These are phyloP conservation scores for Pseudogymnoascus sp. DNA, from an alignment of 2,329 filamentous ascomycete species.

Conservation along the genomic window DNA sequence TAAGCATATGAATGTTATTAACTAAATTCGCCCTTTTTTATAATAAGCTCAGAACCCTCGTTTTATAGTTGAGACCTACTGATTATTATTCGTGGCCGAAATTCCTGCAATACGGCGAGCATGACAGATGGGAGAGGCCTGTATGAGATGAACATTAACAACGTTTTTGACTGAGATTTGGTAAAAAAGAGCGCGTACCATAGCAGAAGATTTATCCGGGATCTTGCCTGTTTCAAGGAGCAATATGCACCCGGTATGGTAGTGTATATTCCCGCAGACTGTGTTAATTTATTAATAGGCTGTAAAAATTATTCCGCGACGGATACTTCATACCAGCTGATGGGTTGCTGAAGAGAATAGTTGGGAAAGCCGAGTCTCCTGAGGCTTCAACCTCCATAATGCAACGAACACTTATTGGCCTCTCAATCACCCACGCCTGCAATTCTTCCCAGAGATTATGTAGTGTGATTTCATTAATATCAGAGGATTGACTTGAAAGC, in stretches of 20 bases:
- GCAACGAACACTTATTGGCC: constrained; percentile 8
- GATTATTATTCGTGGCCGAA: neutral
- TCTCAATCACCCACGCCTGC: constrained; percentile 8
- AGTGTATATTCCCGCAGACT: constrained; percentile 8
- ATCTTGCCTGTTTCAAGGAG: neutral
- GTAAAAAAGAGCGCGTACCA: neutral
- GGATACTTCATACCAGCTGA: constrained; percentile 2
- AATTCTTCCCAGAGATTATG: constrained; percentile 11
- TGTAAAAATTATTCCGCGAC: neutral
- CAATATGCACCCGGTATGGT: constrained; percentile 11
- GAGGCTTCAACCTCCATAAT: constrained; percentile 9
- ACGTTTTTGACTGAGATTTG: neutral
- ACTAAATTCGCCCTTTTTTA: neutral
- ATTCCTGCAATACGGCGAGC: neutral
- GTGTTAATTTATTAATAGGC: neutral
- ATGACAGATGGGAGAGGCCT: neutral
- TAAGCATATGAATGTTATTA: neutral
- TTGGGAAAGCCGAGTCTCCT: constrained; percentile 10
- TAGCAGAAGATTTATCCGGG: neutral
- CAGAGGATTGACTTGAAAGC: neutral
- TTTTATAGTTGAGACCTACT: neutral
- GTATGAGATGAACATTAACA: neutral
- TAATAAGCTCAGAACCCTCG: neutral
- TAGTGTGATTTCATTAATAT: neutral
- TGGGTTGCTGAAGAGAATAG: constrained; percentile 9